Base-by-base conservation (phyloP, 129 eudicot species). In the Glebionis coronaria region DNA sequence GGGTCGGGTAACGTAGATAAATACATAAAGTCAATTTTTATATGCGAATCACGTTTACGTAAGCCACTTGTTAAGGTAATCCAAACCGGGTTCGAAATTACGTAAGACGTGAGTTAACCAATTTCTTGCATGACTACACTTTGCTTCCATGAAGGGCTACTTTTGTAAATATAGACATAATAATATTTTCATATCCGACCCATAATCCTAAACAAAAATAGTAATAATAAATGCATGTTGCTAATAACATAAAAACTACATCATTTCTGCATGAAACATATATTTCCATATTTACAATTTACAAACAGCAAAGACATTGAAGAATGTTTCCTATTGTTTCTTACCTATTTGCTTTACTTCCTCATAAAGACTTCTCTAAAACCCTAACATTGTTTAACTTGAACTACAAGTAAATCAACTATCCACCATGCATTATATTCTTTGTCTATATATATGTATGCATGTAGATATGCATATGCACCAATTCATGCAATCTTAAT, bases 361-460 rank as follows among this genome's bases (percentile, higher is more conserved):
- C 7, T 46, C 73, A 67, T 4, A 67, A 67, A 42, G 79, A 75
- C 67, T 75, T 75, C 56, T 59, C 60, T 47, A 46, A 8, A 65
- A 65, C 58, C 60, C 60, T 56, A 65, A 63, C 49, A 74, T 80
- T 69, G 77, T 38, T 74, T 88, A 80, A 88, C 96, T 88, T 92
- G 84, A 83, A 73, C 68, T 72, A 82, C 85, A 92, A 82, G 95
- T 35, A 15, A 92, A 82, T 76, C 84, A 68, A 75, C 23, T 56
- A 91, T 60, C 77, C n/a, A 20, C 61, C 58, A 61, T 69, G 62
- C 61, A 69, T 19, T 56, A 67, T 60, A 2, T 2, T 49, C 55
- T 28, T 29, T 64, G 18, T 77, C 60, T 82, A 73, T 73, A 47
- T 61, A 27, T 70, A 16, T 10, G 50, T 63, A n/a, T n/a, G n/a